phyloP scores from a whole-genome alignment of 768 basidiomycete species.

The Boletus sp. region DNA sequence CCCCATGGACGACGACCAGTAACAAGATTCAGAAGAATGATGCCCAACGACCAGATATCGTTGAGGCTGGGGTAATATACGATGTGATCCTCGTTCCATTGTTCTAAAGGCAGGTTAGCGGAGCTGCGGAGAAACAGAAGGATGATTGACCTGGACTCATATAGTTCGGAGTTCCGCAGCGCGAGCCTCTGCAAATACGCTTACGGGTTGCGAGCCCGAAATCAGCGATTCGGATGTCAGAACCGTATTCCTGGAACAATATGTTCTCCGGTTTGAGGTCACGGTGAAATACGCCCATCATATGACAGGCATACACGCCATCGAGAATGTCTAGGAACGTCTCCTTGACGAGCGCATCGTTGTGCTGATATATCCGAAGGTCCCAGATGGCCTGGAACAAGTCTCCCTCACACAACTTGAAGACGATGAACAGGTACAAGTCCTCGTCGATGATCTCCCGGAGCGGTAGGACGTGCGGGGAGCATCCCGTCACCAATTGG shows the following conservation, averaged over 20 bases:
- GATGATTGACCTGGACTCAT: conserved; percentile 64
- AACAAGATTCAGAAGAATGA: conserved; percentile 83
- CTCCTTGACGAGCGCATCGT: conserved; percentile 59
- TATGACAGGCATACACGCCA: conserved; percentile 73
- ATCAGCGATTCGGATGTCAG: conserved; percentile 63
- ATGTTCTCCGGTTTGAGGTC: conserved; percentile 89
- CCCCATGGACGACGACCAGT: conserved; percentile 42
- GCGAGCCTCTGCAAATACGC: conserved; percentile 46
- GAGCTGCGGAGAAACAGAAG: neutral
- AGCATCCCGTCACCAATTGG: conserved; percentile 47
- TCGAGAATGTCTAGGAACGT: conserved; percentile 81
- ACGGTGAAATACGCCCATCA: conserved; percentile 72
- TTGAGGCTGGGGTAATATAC: conserved; percentile 32
- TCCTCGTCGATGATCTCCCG: conserved; percentile 62
- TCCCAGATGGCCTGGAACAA: conserved; percentile 72
- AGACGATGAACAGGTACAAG: conserved; percentile 62
- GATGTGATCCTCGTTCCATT: conserved; percentile 51
- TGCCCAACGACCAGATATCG: conserved; percentile 73
- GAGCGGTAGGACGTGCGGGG: conserved; percentile 64
- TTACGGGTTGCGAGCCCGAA: conserved; percentile 68
- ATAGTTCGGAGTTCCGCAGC: conserved; percentile 60
- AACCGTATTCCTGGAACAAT: conserved; percentile 54
- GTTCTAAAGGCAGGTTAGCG: conserved; percentile 32
- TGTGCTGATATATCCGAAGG: conserved; percentile 48
- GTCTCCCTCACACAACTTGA: conserved; percentile 62